A percentile compares a stretch with the other conserved stretches of the same genome.
These are phyloP conservation scores for Malassezia globosa DNA, from an alignment of 1,284 basidiomycete genomes.

Conservation along the genomic window DNA sequence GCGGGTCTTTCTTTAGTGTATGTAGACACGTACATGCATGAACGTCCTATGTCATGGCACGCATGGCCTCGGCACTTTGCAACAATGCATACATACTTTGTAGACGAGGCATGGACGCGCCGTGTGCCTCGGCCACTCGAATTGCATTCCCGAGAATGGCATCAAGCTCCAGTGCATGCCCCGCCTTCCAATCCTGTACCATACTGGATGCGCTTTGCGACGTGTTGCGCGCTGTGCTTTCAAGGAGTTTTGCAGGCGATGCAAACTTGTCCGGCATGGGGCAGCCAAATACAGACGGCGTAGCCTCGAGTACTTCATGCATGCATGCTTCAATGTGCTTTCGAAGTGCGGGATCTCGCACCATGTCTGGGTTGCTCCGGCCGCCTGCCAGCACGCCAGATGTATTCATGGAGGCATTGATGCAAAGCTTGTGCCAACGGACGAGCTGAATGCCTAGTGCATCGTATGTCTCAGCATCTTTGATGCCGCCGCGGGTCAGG, in stretches of 20 bases:
- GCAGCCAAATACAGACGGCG: conserved; percentile 44
- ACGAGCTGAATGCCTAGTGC: conserved; percentile 49
- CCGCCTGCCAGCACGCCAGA: conserved; percentile 49
- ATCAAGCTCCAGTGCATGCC: conserved; percentile 49
- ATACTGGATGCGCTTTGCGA: conserved; percentile 47
- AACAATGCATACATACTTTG: conserved; percentile 49
- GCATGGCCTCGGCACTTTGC: conserved; percentile 23
- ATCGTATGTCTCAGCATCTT: conserved; percentile 48
- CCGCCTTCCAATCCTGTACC: conserved; percentile 49
- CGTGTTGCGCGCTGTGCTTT: conserved; percentile 47
- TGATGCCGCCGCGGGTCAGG: conserved; percentile 46
- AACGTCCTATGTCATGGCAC: not conserved
- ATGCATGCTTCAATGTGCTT: conserved; percentile 48
- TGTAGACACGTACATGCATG: no score
- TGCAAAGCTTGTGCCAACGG: conserved; percentile 50
- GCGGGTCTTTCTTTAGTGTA: no score
- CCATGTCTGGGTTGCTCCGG: conserved; percentile 48
- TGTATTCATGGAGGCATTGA: conserved; percentile 50
- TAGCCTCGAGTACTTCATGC: conserved; percentile 48
- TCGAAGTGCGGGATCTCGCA: conserved; percentile 45
- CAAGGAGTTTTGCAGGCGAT: conserved; percentile 47
- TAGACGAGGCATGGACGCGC: conserved; percentile 48
- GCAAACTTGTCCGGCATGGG: conserved; percentile 46
- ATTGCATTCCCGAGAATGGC: conserved; percentile 46
- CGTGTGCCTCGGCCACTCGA: conserved; percentile 44